Evolutionary conservation across 371 early-diverging fungal species (phyloP).

Genomic region (Sporodiniella umbellata): DNA sequence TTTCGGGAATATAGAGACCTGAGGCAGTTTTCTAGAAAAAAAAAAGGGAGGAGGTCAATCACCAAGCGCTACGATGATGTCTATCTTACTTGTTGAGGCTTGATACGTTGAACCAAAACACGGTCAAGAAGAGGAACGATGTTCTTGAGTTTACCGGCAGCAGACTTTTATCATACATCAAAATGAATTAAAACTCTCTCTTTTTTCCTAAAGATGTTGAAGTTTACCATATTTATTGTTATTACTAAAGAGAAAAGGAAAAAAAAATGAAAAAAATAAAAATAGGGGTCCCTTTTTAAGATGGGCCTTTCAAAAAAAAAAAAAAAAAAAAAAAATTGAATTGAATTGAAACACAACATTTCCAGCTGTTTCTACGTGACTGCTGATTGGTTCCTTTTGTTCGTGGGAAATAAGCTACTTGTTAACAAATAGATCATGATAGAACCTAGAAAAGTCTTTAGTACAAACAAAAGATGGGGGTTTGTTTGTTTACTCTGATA

Average conservation of each 20-base stretch:
- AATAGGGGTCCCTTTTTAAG: not conserved
- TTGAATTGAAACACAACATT: slow-evolving; percentile 4
- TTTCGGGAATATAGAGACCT: slow-evolving; percentile 97
- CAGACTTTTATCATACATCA: slow-evolving; percentile 26
- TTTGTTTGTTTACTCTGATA: slow-evolving; percentile 53
- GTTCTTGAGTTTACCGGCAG: slow-evolving; percentile 49
- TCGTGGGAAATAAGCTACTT: slow-evolving; percentile 2
- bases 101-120: slow-evolving; percentile 94
- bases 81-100: slow-evolving; percentile 86
- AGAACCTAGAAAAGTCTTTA: slow-evolving; percentile 2
- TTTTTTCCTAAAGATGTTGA: too few species aligned
- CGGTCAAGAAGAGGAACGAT: slow-evolving; percentile 87
- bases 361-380: slow-evolving; percentile 3
- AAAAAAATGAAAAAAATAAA: not conserved
- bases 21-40: slow-evolving; percentile 82
- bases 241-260: not conserved
- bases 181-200: too few species aligned
- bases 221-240: slow-evolving; percentile 4
- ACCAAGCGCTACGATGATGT: too few species aligned
- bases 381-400: not conserved
- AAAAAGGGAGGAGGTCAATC: too few species aligned
- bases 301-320: slow-evolving; percentile 1
- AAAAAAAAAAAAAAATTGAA: too few species aligned
- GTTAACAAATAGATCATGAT: slow-evolving; percentile 1
- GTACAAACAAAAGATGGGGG: too few species aligned